phyloP scores from a whole-genome alignment of 2,329 filamentous ascomycete genomes.

The Pochonia chlamydosporia region DNA sequence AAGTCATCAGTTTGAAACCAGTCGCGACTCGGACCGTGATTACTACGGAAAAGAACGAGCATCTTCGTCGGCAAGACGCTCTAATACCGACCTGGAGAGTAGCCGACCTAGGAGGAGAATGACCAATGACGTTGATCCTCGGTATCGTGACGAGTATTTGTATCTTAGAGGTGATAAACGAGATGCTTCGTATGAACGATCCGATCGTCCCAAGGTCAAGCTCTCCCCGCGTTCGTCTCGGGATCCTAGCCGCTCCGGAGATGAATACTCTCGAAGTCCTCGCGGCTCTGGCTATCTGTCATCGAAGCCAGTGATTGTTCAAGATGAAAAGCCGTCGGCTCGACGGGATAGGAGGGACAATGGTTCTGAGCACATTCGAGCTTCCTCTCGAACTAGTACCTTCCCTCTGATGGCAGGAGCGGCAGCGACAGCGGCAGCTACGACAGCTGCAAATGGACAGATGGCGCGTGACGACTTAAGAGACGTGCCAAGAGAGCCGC shows the following conservation, averaged over 20 bases:
- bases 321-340: conserved; percentile 23
- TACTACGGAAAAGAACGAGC: conserved; percentile 20
- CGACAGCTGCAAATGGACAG: conserved; percentile 3
- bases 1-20: conserved; percentile 19
- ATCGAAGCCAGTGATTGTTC: conserved; percentile 28
- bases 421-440: conserved; percentile 11
- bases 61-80: conserved; percentile 21
- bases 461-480: conserved; percentile 1
- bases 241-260: conserved; percentile 31
- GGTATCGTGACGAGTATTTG: conserved; percentile 18
- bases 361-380: conserved; percentile 16
- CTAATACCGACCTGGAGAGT: conserved; percentile 20
- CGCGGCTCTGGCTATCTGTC: conserved; percentile 22
- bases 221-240: conserved; percentile 15
- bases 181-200: conserved; percentile 22
- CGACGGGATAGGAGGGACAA: conserved; percentile 16
- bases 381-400: conserved; percentile 29
- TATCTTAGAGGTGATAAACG: conserved; percentile 18
- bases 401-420: conserved; percentile 26
- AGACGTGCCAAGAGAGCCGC: neutral
- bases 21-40: conserved; percentile 18
- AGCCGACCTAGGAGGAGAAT: conserved; percentile 19
- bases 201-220: conserved; percentile 16
- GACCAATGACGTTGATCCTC: conserved; percentile 27
- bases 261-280: conserved; percentile 28